phyloP scores from a whole-genome alignment of 1,139 yeast species.

The Candida labiduridarum region DNA sequence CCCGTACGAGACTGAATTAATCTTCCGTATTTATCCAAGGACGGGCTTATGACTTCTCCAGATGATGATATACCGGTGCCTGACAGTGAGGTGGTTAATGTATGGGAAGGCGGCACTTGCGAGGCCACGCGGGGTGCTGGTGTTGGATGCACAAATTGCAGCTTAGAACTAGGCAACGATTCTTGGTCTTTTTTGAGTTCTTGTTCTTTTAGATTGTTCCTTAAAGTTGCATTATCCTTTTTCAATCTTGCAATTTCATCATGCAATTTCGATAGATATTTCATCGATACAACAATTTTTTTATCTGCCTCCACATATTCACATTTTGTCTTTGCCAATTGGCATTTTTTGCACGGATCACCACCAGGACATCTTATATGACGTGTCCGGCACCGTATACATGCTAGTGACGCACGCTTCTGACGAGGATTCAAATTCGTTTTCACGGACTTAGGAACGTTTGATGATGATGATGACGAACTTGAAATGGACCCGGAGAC shows the following conservation, averaged over 20 bases:
- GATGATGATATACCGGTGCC: conserved; percentile 1
- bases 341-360: conserved; percentile 71
- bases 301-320: conserved; percentile 79
- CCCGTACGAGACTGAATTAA: conserved; percentile 74
- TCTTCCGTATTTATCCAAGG: conserved; percentile 69
- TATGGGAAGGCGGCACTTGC: not conserved
- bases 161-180: not conserved
- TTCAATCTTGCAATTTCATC: conserved; percentile 59
- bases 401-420: conserved; percentile 47
- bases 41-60: conserved; percentile 61
- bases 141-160: conserved; percentile 10
- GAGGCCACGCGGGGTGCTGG: not conserved
- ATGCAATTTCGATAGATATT: conserved; percentile 68
- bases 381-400: conserved; percentile 72
- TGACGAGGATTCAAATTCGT: conserved; percentile 15
- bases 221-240: conserved; percentile 56
- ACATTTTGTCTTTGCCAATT: conserved; percentile 59
- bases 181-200: conserved; percentile 18
- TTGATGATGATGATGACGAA: conserved; percentile 4
- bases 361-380: conserved; percentile 86
- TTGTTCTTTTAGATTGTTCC: conserved; percentile 45
- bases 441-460: not conserved
- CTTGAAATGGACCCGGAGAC: conserved; percentile 1
- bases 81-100: not conserved
- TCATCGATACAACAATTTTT: conserved; percentile 76